Evolutionary conservation across 176 grass and related monocot species (phyloP).

Genomic region (Elymus sibiricus): DNA sequence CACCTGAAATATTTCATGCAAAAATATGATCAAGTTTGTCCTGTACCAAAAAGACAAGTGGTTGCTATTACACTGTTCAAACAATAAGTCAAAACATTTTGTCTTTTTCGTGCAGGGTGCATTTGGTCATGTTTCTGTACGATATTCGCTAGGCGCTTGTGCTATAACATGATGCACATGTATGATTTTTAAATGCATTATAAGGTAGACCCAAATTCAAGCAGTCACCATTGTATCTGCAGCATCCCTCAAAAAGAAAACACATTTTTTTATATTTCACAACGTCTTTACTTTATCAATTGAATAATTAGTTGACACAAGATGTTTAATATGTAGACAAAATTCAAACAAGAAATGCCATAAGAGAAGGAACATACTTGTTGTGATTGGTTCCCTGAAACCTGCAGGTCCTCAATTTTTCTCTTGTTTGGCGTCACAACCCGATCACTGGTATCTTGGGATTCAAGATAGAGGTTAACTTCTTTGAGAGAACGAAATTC

Average conservation of each 20-base stretch:
- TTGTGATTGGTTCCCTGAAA: constrained; percentile 24
- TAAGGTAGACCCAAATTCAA: not conserved
- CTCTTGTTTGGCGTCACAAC: constrained; percentile 43
- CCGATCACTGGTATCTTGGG: constrained; percentile 39
- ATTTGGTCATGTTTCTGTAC: not conserved
- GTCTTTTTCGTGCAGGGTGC: not conserved
- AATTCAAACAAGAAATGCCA: constrained; percentile 6
- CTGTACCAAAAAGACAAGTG: not conserved
- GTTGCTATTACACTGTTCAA: not conserved
- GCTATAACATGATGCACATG: too few relatives aligned
- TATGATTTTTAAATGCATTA: not conserved
- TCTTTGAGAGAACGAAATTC: constrained; percentile 61
- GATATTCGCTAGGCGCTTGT: too few relatives aligned
- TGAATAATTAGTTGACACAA: not conserved
- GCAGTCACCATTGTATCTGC: not conserved
- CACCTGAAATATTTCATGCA: not conserved
- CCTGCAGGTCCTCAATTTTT: constrained; percentile 27
- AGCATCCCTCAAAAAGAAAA: not conserved
- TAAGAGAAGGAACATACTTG: constrained; percentile 39
- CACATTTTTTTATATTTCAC: not conserved
- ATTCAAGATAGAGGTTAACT: constrained; percentile 46
- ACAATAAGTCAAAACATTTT: not conserved
- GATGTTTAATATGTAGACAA: not conserved
- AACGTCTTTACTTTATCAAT: not conserved
- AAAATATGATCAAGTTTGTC: not conserved